Percentiles rank a stretch among this genome's conserved stretches.
Evolutionary conservation across 2,329 filamentous ascomycete species (phyloP).

Genomic region (Daldinia eschscholtzii): DNA sequence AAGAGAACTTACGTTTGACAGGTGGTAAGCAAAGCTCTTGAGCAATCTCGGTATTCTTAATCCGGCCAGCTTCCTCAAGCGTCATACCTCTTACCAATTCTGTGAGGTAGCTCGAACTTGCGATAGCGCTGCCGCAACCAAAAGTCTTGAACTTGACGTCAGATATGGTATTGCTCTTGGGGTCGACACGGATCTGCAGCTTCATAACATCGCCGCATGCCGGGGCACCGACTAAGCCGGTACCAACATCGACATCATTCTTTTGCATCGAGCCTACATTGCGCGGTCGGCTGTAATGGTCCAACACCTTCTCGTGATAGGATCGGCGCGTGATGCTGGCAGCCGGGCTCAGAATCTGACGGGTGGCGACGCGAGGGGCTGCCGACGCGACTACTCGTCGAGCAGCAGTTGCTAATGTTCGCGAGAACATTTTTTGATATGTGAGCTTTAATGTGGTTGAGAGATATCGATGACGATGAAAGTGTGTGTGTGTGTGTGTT

Average conservation of each 20-base stretch:
- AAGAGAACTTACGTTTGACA: slow-evolving; percentile 72
- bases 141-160: slow-evolving; percentile 91
- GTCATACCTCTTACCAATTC: slow-evolving; percentile 97
- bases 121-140: slow-evolving; percentile 87
- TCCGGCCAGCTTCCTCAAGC: slow-evolving; percentile 89
- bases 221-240: slow-evolving; percentile 84
- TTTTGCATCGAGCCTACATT: slow-evolving; percentile 84
- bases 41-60: slow-evolving; percentile 98
- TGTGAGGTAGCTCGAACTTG: slow-evolving; percentile 92
- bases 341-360: slow-evolving; percentile 58
- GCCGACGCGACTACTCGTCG: slow-evolving; percentile 59
- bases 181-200: slow-evolving; percentile 86
- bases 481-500: too few species aligned
- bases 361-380: slow-evolving; percentile 56
- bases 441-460: slow-evolving; percentile 13
- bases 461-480: slow-evolving; percentile 3
- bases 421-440: slow-evolving; percentile 60
- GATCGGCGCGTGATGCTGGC: slow-evolving; percentile 59
- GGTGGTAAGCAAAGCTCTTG: slow-evolving; percentile 89
- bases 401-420: slow-evolving; percentile 56
- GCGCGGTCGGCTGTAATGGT: slow-evolving; percentile 84
- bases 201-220: slow-evolving; percentile 96
- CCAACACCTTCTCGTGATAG: slow-evolving; percentile 74
- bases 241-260: slow-evolving; percentile 78
- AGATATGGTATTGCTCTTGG: slow-evolving; percentile 78